phyloP scores from a whole-genome alignment of 768 basidiomycete species.

The Gautieria morchelliformis region DNA sequence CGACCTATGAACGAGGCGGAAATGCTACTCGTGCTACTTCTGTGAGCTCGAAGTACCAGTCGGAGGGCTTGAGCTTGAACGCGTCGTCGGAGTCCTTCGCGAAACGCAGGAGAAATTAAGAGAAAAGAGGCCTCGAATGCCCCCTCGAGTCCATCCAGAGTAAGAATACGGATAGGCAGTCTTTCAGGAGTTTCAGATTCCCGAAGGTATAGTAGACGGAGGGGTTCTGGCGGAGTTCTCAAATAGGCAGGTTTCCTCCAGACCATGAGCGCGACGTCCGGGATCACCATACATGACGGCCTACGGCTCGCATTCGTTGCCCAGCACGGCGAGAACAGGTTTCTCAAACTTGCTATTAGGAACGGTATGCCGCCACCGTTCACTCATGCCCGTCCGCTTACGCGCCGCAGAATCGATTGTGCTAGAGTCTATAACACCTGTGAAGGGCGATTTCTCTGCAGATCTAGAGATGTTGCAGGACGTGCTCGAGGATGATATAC shows the following conservation, averaged over 20 bases:
- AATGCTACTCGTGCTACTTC: too few species aligned
- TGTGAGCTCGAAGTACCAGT: too few species aligned
- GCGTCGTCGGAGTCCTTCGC: too few species aligned
- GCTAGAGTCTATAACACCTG: constrained; percentile 40
- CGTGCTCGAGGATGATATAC: constrained; percentile 47
- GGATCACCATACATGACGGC: constrained; percentile 54
- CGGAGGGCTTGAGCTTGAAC: too few species aligned
- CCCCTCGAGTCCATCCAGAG: constrained; percentile 14
- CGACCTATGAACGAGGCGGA: too few species aligned
- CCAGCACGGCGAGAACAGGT: constrained; percentile 35
- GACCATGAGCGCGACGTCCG: constrained; percentile 64
- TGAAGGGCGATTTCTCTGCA: constrained; percentile 37
- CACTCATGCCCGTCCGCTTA: constrained; percentile 16
- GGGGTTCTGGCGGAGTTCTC: not conserved
- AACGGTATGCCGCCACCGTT: constrained; percentile 44
- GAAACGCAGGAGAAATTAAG: constrained; percentile 18
- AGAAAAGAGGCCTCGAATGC: constrained; percentile 15
- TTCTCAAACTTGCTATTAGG: constrained; percentile 67
- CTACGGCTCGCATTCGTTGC: constrained; percentile 47
- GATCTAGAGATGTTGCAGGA: constrained; percentile 53
- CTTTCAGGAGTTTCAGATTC: too few species aligned
- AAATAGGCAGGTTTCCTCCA: constrained; percentile 5
- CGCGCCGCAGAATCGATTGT: constrained; percentile 50
- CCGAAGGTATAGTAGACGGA: not conserved
- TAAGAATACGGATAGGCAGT: not conserved